A percentile compares a stretch with the other conserved stretches of the same genome.
Evolutionary conservation across 2,329 filamentous ascomycete genomes (phyloP).

Genomic region (Trichoderma harzianum): DNA sequence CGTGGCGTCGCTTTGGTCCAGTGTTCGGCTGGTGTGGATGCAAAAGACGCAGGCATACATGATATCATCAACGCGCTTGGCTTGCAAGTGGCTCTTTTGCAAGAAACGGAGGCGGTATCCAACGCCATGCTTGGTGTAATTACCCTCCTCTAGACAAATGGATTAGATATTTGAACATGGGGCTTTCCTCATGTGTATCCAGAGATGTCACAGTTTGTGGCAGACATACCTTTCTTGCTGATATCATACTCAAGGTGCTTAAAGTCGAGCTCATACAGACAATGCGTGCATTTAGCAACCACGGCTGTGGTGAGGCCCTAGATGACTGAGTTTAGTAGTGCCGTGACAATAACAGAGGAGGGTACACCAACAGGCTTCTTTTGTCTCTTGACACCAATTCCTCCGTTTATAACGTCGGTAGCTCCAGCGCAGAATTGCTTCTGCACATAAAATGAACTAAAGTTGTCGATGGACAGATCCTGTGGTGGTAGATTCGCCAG

Average conservation of each 20-base stretch:
- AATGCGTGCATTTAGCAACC: conserved; percentile 51
- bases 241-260: conserved; percentile 50
- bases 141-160: conserved; percentile 34
- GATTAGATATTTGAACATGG: background rate
- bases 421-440: conserved; percentile 57
- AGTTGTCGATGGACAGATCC: conserved; percentile 42
- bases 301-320: conserved; percentile 41
- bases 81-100: conserved; percentile 52
- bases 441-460: conserved; percentile 50
- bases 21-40: conserved; percentile 45
- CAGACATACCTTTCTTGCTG: conserved; percentile 43
- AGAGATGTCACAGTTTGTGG: background rate
- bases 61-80: conserved; percentile 49
- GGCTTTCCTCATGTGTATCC: background rate
- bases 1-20: conserved; percentile 53
- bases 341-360: background rate
- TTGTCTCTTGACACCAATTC: conserved; percentile 48
- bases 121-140: conserved; percentile 44
- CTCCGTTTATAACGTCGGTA: conserved; percentile 47
- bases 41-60: conserved; percentile 56
- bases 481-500: conserved; percentile 7
- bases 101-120: conserved; percentile 53
- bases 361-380: conserved; percentile 42
- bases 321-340: background rate
- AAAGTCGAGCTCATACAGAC: conserved; percentile 53